Evolutionary conservation across 1,139 yeast species (phyloP).

Genomic region (Maudiozyma humilis): DNA sequence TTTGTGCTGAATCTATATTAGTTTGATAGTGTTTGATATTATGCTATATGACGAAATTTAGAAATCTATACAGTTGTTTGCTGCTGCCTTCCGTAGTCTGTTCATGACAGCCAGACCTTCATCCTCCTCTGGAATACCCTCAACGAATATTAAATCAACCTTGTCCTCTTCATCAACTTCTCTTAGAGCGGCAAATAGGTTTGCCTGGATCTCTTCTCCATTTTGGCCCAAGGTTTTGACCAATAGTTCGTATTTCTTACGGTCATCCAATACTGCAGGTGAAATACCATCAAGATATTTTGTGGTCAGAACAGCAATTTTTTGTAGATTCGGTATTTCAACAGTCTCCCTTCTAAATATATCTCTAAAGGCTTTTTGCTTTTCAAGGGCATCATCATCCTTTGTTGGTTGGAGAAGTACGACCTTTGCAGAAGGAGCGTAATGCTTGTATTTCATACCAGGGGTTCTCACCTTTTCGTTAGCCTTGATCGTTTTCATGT

Average conservation of each 20-base stretch:
- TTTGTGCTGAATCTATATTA: no score
- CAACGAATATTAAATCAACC: constrained; percentile 59
- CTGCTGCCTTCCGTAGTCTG: constrained; percentile 78
- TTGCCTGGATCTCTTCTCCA: constrained; percentile 62
- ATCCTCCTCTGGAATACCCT: constrained; percentile 58
- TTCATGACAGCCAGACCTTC: constrained; percentile 96
- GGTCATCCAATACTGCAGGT: not conserved
- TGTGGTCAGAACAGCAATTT: constrained; percentile 31
- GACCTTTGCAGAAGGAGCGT: constrained; percentile 84
- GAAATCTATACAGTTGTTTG: constrained; percentile 32
- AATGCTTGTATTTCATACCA: constrained; percentile 95
- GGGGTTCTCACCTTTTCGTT: constrained; percentile 82
- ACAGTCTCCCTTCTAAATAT: constrained; percentile 12
- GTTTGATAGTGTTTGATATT: not conserved
- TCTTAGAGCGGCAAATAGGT: constrained; percentile 62
- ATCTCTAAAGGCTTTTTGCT: constrained; percentile 11
- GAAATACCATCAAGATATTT: constrained; percentile 11
- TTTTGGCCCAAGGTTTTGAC: constrained; percentile 47
- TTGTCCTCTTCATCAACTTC: constrained; percentile 54
- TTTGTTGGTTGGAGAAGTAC: constrained; percentile 44
- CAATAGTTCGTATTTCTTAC: constrained; percentile 25
- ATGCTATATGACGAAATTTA: not conserved
- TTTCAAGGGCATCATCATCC: constrained; percentile 6
- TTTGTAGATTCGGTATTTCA: constrained; percentile 10
- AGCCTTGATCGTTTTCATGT: constrained; percentile 51